Conservation (phyloP, 2,329 filamentous ascomycete genomes). For the Botrytis paeoniae region DNA sequence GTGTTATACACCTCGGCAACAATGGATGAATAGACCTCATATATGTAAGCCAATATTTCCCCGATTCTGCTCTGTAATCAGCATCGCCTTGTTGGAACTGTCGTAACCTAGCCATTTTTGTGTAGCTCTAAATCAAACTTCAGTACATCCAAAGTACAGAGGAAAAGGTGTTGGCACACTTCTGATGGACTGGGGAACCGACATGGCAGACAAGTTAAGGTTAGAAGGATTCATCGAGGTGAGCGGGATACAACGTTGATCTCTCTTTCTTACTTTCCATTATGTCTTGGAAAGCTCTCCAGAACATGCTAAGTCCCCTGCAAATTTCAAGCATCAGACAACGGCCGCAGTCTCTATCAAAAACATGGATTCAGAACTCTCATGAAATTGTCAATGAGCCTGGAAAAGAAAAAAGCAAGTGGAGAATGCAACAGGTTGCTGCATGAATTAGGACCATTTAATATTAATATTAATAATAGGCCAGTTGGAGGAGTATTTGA, state of each 20-base stretch:
- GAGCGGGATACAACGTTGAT: not conserved
- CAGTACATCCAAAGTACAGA: conserved; percentile 10
- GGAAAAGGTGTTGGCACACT: conserved; percentile 8
- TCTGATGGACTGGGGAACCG: not conserved
- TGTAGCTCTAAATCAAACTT: conserved; percentile 16
- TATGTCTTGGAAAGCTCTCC: no score
- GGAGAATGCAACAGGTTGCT: not conserved
- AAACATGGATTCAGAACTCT: not conserved
- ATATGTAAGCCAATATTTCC: not conserved
- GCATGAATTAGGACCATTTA: not conserved
- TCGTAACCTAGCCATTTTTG: not conserved
- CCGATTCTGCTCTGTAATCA: not conserved
- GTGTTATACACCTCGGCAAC: conserved; percentile 13
- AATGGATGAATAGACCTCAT: conserved; percentile 16
- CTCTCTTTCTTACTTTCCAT: not conserved
- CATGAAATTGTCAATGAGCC: not conserved
- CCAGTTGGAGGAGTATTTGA: not conserved
- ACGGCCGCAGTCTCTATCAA: not conserved
- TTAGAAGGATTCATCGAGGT: conserved; percentile 8
- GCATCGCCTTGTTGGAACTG: not conserved
- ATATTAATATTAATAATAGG: conserved; percentile 1
- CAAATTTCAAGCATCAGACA: not conserved
- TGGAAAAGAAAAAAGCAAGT: not conserved
- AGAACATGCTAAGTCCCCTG: not conserved
- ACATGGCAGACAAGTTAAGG: conserved; percentile 3